Base-by-base conservation (phyloP, 78 protist species). In the Acrasis kona region DNA sequence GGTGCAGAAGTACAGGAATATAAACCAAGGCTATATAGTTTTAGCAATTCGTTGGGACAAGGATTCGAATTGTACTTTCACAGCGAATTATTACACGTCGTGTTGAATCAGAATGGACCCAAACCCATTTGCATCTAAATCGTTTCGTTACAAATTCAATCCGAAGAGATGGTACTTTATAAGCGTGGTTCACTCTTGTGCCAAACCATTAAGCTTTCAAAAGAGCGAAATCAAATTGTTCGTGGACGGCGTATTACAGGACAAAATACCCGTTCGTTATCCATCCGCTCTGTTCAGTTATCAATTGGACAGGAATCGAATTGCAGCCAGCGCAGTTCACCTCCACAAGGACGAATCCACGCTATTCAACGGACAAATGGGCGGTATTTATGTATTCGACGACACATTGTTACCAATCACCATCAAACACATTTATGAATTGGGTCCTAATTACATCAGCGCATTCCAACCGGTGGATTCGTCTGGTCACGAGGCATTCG, bases 341-440 rank as follows among this genome's bases (percentile, higher is more conserved):
- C 9, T 8, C 27, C 6, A 8, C 30, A 8, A 30, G 30, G 30
- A 68, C 9, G 5, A 38, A 29, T 71, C 28, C n/a, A 72, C 10
- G 6, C 70, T 39, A 7, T 76, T 77, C 10, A 41, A 9, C 31
- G 81, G 81, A 19, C 81, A 77, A 77, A 77, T 77, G 77, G 81
- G 81, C 7, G 7, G 6, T 41, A 69, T 77, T 6, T 77, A 77
- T 38, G 41, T 77, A 6, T 77, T 77, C 8, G 79, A 5, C 10
- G 81, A 77, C 28, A 5, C n/a, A 19, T 6, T 77, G 7, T 6
- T 5, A 19, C 6, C 65, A 6, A 6, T 10, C 19, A 68, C 57
- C n/a, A 38, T 77, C 10, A 6, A 19, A 6, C 28, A n/a, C 27
- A 74, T 77, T 19, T 77, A 77, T 7, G 12, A n/a, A 12, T 34